phyloP scores from a whole-genome alignment of 2,329 filamentous ascomycete species.

The Tolypocladium inflatum region DNA sequence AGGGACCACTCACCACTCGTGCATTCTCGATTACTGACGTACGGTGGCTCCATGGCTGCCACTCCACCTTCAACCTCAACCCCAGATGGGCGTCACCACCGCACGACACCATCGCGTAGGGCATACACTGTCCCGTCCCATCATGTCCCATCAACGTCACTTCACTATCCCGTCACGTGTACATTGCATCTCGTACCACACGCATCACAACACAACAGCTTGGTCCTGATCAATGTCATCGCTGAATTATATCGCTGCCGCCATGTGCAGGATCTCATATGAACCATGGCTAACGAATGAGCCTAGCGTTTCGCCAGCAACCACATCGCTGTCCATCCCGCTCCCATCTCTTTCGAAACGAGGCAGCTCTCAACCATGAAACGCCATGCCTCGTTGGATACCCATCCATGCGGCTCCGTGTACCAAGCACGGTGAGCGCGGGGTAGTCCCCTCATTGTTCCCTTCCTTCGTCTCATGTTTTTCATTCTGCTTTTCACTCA shows the following conservation, averaged over 20 bases:
- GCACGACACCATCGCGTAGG: neutral
- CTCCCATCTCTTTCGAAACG: neutral
- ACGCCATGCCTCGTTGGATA: neutral
- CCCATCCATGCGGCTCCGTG: neutral
- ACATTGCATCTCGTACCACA: neutral
- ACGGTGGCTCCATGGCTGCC: neutral
- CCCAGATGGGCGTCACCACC: neutral
- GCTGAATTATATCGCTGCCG: neutral
- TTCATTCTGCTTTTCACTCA: neutral
- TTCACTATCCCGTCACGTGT: no score
- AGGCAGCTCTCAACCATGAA: neutral
- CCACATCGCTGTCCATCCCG: neutral
- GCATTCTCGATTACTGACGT: neutral
- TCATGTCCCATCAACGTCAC: neutral
- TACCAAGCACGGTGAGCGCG: neutral
- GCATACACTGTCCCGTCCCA: neutral
- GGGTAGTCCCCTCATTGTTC: neutral
- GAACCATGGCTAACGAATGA: slow-evolving; percentile 1
- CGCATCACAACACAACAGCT: neutral
- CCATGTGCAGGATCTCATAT: neutral
- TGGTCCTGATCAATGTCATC: neutral
- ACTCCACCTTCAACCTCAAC: neutral
- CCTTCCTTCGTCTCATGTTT: neutral
- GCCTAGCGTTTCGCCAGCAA: neutral
- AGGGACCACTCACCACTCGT: neutral